Evolutionary conservation across 1,284 basidiomycete species (phyloP).

Genomic region (Cutaneotrichosporon sp.): DNA sequence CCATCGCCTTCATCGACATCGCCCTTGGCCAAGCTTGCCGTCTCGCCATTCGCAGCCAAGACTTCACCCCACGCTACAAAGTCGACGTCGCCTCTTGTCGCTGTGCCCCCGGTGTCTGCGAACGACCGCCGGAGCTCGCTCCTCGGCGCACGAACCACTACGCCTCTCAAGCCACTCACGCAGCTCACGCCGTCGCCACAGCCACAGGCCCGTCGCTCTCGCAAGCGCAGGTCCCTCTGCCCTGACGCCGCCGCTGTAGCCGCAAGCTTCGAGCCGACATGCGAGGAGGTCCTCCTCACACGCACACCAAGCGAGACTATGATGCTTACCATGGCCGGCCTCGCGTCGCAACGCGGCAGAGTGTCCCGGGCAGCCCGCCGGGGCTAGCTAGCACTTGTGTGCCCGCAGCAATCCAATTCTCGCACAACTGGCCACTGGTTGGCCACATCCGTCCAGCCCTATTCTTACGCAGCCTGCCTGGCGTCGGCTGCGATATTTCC

Average conservation of each 20-base stretch:
- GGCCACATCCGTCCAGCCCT: too few species aligned
- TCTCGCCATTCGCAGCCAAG: neutral
- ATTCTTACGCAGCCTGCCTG: too few species aligned
- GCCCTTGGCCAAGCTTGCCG: neutral
- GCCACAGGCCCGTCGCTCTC: constrained; percentile 5
- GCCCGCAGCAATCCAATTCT: too few species aligned
- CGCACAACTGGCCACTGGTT: too few species aligned
- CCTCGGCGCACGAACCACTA: constrained; percentile 2
- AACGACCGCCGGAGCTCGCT: constrained; percentile 5
- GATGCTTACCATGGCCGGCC: constrained; percentile 14
- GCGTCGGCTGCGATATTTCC: too few species aligned
- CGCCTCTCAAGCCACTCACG: constrained; percentile 9
- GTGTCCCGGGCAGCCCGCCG: neutral
- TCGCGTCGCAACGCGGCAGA: constrained; percentile 10
- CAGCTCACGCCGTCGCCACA: constrained; percentile 7
- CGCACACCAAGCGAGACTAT: constrained; percentile 18
- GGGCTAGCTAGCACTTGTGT: too few species aligned
- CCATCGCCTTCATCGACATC: neutral
- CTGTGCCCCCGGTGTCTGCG: neutral
- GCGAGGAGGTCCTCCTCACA: constrained; percentile 5
- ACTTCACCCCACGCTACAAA: neutral
- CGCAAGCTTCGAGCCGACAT: neutral
- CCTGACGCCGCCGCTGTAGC: neutral
- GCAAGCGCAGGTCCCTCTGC: neutral
- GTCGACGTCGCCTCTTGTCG: neutral